These are phyloP conservation scores for Cladophialophora psammophila DNA, from an alignment of 2,329 filamentous ascomycete species.

Conservation along the genomic window DNA sequence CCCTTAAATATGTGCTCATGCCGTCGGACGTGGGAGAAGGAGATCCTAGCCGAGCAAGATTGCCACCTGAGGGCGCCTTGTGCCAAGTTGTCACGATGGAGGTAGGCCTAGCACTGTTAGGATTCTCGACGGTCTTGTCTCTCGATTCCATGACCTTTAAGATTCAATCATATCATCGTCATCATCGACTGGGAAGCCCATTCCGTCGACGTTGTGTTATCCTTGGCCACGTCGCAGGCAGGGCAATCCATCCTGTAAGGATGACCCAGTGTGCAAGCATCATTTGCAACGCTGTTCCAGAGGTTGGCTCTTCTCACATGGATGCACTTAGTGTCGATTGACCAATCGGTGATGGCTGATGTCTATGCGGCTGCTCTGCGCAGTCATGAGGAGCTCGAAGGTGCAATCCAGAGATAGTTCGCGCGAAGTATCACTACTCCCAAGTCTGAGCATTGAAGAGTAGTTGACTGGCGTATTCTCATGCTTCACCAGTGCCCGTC, in stretches of 20 bases:
- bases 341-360: neutral
- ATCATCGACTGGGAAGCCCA: constrained; percentile 8
- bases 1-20: neutral
- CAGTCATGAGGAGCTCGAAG: neutral
- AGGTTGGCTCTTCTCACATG: neutral
- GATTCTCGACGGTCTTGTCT: neutral
- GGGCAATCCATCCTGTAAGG: neutral
- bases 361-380: neutral
- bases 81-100: neutral
- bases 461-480: neutral
- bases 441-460: neutral
- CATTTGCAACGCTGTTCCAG: neutral
- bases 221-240: neutral
- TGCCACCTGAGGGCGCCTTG: neutral
- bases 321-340: neutral
- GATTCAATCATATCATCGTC: constrained; percentile 7
- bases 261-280: neutral
- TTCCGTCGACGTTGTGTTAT: neutral
- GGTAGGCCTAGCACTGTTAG: neutral
- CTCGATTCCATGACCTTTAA: neutral
- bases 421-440: neutral
- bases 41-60: neutral
- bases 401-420: neutral
- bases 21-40: neutral
- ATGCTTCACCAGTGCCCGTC: neutral